Conservation (phyloP, 345 rosid genomes). For the Pistacia vera region DNA sequence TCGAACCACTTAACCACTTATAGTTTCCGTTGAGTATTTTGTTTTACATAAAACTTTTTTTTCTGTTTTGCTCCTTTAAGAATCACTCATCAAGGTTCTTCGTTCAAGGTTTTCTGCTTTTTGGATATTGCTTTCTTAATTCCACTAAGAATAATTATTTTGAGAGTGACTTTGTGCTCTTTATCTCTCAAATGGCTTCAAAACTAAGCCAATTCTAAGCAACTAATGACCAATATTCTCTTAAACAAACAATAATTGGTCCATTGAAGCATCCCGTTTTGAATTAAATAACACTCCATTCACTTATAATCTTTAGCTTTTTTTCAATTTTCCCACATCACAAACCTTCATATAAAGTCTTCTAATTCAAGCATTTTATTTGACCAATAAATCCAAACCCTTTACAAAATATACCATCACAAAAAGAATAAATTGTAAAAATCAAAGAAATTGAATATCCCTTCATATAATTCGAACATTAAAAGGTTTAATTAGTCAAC, state of each 20-base stretch:
- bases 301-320: no score
- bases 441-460: not conserved
- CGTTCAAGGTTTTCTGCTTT: not conserved
- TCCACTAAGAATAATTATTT: not conserved
- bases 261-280: conserved; percentile 1
- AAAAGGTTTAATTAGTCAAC: no score
- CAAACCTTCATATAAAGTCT: not conserved
- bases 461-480: not conserved
- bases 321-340: not conserved
- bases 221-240: not conserved
- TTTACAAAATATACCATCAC: not conserved
- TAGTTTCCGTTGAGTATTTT: no score
- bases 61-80: no score
- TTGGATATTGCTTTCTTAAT: not conserved
- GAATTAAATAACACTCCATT: not conserved
- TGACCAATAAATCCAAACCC: not conserved
- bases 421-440: not conserved
- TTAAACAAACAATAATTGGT: not conserved
- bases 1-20: no score
- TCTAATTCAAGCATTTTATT: not conserved
- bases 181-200: conserved; percentile 15
- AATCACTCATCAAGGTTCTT: not conserved
- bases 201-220: conserved; percentile 7
- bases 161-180: not conserved
- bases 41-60: no score